Conservation (phyloP, 78 protist species). For the Chrysochromulina parva region DNA sequence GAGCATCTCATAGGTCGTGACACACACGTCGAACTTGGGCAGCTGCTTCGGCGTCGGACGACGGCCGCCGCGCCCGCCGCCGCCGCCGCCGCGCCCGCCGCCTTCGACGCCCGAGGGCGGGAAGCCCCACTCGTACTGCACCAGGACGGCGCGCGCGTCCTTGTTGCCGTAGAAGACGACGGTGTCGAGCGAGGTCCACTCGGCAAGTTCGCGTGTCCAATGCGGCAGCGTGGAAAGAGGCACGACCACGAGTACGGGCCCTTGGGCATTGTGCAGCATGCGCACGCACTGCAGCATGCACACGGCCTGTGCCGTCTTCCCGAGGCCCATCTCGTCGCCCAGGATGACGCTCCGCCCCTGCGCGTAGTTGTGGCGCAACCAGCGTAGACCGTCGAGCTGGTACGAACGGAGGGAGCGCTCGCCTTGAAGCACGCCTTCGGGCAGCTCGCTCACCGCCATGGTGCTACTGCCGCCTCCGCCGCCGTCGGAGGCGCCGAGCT, state of each 20-base stretch:
- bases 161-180: slow-evolving; percentile 61
- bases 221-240: slow-evolving; percentile 60
- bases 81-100: not conserved
- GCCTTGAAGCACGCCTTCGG: slow-evolving; percentile 35
- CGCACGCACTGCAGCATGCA: not conserved
- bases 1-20: slow-evolving; percentile 64
- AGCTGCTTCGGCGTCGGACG: not conserved
- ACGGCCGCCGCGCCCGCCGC: not conserved
- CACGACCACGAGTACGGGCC: slow-evolving; percentile 54
- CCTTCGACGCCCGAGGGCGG: not conserved
- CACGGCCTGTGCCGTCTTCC: slow-evolving; percentile 55
- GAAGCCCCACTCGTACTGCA: slow-evolving; percentile 60
- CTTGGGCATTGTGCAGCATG: not conserved
- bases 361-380: slow-evolving; percentile 21
- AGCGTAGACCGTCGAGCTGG: slow-evolving; percentile 76
- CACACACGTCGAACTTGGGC: slow-evolving; percentile 37
- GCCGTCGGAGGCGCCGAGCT: slow-evolving; percentile 36
- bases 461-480: not conserved
- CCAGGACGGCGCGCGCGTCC: slow-evolving; percentile 37
- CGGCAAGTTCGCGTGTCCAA: slow-evolving; percentile 41
- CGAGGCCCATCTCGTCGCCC: slow-evolving; percentile 77
- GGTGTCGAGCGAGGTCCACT: slow-evolving; percentile 62
- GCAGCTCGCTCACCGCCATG: not conserved
- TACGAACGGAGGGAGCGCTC: slow-evolving; percentile 77
- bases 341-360: slow-evolving; percentile 45